Evolutionary conservation across 2,329 filamentous ascomycete species (phyloP), one percentile per base, ranked within the genome.

Genomic region (Penicillium sp.): DNA sequence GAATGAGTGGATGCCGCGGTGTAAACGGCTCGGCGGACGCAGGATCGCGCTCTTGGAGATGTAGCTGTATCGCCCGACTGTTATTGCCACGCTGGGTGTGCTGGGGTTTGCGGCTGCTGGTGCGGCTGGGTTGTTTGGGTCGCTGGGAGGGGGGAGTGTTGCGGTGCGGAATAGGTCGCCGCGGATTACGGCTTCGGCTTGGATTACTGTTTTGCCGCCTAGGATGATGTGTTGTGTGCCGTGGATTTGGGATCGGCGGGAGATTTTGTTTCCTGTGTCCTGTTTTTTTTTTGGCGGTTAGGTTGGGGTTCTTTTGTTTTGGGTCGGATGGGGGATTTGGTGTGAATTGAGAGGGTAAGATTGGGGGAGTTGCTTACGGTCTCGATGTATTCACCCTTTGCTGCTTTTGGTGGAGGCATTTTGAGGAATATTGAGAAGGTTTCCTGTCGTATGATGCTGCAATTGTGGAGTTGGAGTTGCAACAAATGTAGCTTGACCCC

Each of bases 231-330:
- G 96, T 68, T 96, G 92, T 23, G 93, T 97, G 69, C 94, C 94
- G 70, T 96, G 90, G 67, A 99, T 91, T 72, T 89, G 88, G 61
- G 91, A 90, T 66, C 91, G 91, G 65, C 94, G 91, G 39, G 93
- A 93, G 69, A 99, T 94, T 80, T 97, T 97, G 84, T 99, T 99
- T 66, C 94, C 94, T 3, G 93, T 96, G 78, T 97, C 93, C 93
- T 96, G 66, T 42, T 49, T 9, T 42, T 36, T 49, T 7, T 42
- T 39, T 10, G 23, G 7, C 23, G n/a, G 33, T 55, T 61, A 50
- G 56, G 50, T 43, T 50, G 17, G 13, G 9, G 23, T 27, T 35
- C 13, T 45, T 57, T 41, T 38, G 25, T 25, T 15, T 35, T 44
- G 44, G 43, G 31, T 59, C 48, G 49, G 53, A 58, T 39, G 49